Base-by-base conservation (phyloP, 2,329 filamentous ascomycete species). In the Sporothrix inflata region DNA sequence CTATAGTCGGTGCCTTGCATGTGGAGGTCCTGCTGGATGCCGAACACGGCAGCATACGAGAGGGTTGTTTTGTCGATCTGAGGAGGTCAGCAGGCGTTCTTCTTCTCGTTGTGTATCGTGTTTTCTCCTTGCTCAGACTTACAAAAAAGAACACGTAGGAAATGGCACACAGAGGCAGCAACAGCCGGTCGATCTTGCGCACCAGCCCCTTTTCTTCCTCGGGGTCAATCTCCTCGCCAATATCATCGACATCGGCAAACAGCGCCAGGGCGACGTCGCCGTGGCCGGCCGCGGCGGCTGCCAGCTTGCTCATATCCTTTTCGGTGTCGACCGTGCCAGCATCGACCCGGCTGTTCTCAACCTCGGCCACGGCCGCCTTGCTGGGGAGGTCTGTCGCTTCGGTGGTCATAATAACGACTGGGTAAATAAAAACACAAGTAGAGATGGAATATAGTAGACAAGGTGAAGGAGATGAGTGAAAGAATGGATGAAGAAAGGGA, bases 31-130 rank as follows among this genome's bases (percentile, higher is more conserved):
- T 89, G 84, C 27, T 84, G 82, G 73, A 92, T 87, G 1, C 88
- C 88, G 72, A 91, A 90, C 67, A 91, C 88, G 24, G 89, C 89
- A 0, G 90, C 89, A 75, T 90, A 91, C 0, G 85, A 88, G 40
- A 89, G 79, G 0, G 85, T 89, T 0, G 87, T 89, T 81, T 89
- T 79, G 75, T 79, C 77, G 42, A 79, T 75, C 38, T 79, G 77
- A n/a, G n/a, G n/a, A n/a, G n/a, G n/a, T n/a, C 30, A 60, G 67
- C 14, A 12, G 55, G 60, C 5, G 21, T 19, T 11, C n/a, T 49
- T 49, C 19, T 49, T 49, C 2, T n/a, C n/a, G 14, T 49, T 19
- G 16, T 49, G 6, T 49, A 19, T 1, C 30, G n/a, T n/a, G n/a
- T n/a, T 24, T 4, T 16, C 16, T 9, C 9, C 38, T 47, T 1